Conservation (phyloP, 176 grass and related monocot species). For the sorghum (Sorghum bicolor) region DNA sequence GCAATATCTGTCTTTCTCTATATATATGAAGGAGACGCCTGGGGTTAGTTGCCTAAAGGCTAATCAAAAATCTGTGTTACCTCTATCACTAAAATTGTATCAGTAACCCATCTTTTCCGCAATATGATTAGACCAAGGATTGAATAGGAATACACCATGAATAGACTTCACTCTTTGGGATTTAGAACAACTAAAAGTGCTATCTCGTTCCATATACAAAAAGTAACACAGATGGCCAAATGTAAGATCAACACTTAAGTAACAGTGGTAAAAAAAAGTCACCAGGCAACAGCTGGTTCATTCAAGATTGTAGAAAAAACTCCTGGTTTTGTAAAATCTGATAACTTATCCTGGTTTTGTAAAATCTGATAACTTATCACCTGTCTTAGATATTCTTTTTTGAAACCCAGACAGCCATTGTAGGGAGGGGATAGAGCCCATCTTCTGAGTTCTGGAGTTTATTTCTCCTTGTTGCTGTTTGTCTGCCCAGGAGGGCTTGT, state of each 20-base stretch:
- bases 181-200: background rate
- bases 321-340: background rate
- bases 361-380: background rate
- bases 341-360: background rate
- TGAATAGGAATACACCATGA: background rate
- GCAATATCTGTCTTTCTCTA: too few relatives aligned
- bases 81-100: background rate
- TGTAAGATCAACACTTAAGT: slow-evolving; percentile 9
- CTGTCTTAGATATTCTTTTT: too few relatives aligned
- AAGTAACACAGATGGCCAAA: background rate
- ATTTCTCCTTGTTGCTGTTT: too few relatives aligned
- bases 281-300: background rate
- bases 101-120: background rate
- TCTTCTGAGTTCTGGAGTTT: too few relatives aligned
- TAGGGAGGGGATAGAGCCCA: too few relatives aligned
- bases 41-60: too few relatives aligned
- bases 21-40: too few relatives aligned
- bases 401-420: too few relatives aligned
- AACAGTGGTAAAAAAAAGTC: background rate
- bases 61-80: too few relatives aligned
- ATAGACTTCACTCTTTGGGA: background rate
- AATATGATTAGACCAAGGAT: slow-evolving; percentile 2
- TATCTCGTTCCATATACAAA: background rate
- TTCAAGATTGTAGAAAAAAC: background rate
- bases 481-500: too few relatives aligned